phyloP scores from a whole-genome alignment of 163 green algal genomes.

The Scenedesmus sp. region DNA sequence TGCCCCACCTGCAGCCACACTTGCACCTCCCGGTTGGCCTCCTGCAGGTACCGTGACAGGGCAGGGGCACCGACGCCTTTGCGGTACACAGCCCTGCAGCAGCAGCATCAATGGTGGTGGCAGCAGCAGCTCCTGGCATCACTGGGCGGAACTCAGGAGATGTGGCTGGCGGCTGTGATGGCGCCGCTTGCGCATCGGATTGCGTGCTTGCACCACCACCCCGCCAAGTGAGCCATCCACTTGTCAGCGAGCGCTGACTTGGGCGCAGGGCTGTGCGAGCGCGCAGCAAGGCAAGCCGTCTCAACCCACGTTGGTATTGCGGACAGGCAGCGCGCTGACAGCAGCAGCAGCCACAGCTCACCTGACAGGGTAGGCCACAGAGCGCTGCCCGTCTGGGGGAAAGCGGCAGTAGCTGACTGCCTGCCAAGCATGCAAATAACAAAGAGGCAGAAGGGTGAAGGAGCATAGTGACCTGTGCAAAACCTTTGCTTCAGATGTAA shows the following conservation, averaged over 20 bases:
- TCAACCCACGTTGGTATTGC: too few relatives aligned
- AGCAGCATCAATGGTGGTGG: neutral
- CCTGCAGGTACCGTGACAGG: slow-evolving; percentile 41
- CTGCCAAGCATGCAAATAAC: neutral
- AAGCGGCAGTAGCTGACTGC: slow-evolving; percentile 60
- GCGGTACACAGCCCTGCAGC: slow-evolving; percentile 50
- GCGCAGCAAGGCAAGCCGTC: too few relatives aligned
- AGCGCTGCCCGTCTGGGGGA: slow-evolving; percentile 54
- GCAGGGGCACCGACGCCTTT: slow-evolving; percentile 43
- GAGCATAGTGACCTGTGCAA: too few relatives aligned
- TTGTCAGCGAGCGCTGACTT: too few relatives aligned
- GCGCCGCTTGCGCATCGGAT: too few relatives aligned
- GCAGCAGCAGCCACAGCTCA: neutral
- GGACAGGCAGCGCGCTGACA: neutral
- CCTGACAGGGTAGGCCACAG: slow-evolving; percentile 54
- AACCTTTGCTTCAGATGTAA: too few relatives aligned
- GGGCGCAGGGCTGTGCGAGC: too few relatives aligned
- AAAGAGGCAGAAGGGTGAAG: too few relatives aligned
- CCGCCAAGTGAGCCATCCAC: too few relatives aligned
- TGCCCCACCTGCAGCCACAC: slow-evolving; percentile 59
- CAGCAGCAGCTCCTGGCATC: neutral
- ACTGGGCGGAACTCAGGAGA: too few relatives aligned
- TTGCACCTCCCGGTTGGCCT: slow-evolving; percentile 55
- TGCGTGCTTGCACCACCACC: too few relatives aligned
- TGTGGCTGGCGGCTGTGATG: too few relatives aligned